Conservation (phyloP, 2,329 filamentous ascomycete genomes). For the Colletotrichum chrysophilum region DNA sequence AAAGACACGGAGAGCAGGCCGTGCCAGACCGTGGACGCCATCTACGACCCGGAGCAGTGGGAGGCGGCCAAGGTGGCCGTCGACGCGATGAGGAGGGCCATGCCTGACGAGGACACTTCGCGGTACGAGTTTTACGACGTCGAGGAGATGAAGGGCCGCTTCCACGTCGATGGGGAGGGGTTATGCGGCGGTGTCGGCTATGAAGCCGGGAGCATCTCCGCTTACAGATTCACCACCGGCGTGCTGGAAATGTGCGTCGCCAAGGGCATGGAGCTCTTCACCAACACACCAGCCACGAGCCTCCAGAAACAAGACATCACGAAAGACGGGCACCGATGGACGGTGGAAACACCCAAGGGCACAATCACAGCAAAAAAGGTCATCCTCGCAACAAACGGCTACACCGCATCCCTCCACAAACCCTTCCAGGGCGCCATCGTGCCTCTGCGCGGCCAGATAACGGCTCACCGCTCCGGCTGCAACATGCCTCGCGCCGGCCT, state of each 20-base stretch:
- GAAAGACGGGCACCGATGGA: neutral
- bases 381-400: conserved; percentile 33
- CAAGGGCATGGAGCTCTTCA: conserved; percentile 13
- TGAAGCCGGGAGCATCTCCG: conserved; percentile 44
- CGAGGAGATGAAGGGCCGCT: conserved; percentile 41
- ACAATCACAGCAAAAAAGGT: conserved; percentile 23
- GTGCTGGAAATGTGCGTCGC: conserved; percentile 12
- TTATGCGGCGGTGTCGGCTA: conserved; percentile 54
- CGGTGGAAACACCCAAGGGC: conserved; percentile 26
- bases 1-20: conserved; percentile 49
- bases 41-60: conserved; percentile 56
- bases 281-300: conserved; percentile 3
- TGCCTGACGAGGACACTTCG: conserved; percentile 46
- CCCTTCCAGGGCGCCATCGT: conserved; percentile 26
- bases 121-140: conserved; percentile 48
- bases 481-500: conserved; percentile 41
- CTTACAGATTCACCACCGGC: conserved; percentile 38
- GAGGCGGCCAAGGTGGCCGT: conserved; percentile 42
- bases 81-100: conserved; percentile 46
- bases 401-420: conserved; percentile 27
- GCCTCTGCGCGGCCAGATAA: conserved; percentile 25
- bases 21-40: conserved; percentile 61
- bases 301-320: neutral
- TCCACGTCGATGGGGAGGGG: conserved; percentile 28
- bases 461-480: conserved; percentile 34